A percentile compares a stretch with the other conserved stretches of the same genome.
phyloP scores from a whole-genome alignment of 2,329 filamentous ascomycete species.

The Cephalotrichum gorgonifer region DNA sequence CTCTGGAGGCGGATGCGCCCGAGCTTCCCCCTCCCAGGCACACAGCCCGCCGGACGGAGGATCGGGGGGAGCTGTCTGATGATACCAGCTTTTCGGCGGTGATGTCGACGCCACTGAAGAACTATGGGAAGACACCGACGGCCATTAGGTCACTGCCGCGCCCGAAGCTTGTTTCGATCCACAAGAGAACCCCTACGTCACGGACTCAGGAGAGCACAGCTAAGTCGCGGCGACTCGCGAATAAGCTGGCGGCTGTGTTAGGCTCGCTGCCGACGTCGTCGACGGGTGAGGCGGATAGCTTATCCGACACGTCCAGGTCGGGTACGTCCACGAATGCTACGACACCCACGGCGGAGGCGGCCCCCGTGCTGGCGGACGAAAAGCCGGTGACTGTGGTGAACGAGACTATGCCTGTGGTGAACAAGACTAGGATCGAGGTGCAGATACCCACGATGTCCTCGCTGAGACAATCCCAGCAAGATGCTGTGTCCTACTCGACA shows the following conservation, averaged over 20 bases:
- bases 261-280: background rate
- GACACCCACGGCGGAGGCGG: background rate
- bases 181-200: background rate
- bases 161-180: background rate
- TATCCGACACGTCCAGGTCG: background rate
- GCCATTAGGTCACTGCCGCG: background rate
- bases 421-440: too few relatives aligned
- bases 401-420: too few relatives aligned
- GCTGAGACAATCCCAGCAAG: too few relatives aligned
- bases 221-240: background rate
- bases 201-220: background rate
- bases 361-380: background rate
- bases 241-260: background rate
- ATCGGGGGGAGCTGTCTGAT: background rate
- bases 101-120: constrained; percentile 1
- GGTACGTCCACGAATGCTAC: too few relatives aligned
- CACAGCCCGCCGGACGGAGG: background rate
- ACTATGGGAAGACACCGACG: background rate
- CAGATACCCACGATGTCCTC: too few relatives aligned
- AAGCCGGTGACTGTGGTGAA: background rate
- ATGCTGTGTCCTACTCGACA: too few relatives aligned
- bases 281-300: background rate
- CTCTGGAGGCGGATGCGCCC: background rate
- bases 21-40: background rate
- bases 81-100: background rate